Evolutionary conservation across 306 rosid species (phyloP).

Genomic region (Cucurbita argyrosperma): DNA sequence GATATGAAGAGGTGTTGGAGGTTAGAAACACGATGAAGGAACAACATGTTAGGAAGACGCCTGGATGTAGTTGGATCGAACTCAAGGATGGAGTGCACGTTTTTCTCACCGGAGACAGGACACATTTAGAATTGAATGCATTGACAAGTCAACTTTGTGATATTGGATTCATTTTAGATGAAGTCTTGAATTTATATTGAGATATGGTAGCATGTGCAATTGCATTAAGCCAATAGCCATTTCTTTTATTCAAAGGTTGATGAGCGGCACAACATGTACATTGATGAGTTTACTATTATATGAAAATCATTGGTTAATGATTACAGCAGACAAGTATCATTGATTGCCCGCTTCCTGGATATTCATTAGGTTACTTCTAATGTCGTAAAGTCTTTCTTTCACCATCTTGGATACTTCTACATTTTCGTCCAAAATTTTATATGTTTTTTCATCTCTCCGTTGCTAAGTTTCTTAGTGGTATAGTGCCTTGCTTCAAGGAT

Average conservation of each 20-base stretch:
- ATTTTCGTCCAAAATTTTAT: neutral
- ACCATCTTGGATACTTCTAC: neutral
- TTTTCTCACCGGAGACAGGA: constrained; percentile 53
- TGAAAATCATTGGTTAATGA: neutral
- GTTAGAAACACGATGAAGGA: constrained; percentile 58
- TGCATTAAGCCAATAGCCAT: too few relatives aligned
- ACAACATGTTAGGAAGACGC: constrained; percentile 62
- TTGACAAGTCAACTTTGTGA: constrained; percentile 50
- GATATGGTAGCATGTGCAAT: neutral
- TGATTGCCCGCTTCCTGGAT: neutral
- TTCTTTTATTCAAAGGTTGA: neutral
- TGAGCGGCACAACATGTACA: neutral
- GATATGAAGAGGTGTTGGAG: constrained; percentile 51
- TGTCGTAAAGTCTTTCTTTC: neutral
- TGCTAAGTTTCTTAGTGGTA: neutral
- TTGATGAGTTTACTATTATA: neutral
- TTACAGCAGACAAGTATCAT: neutral
- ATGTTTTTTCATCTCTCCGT: neutral
- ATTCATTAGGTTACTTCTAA: neutral
- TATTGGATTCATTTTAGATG: constrained; percentile 20
- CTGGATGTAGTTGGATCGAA: constrained; percentile 87
- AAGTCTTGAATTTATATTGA: neutral
- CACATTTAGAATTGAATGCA: constrained; percentile 52
- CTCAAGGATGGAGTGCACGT: constrained; percentile 56
- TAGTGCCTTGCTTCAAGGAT: neutral